Evolutionary conservation across 2,329 filamentous ascomycete species (phyloP).

Genomic region (Aureobasidium sp.): DNA sequence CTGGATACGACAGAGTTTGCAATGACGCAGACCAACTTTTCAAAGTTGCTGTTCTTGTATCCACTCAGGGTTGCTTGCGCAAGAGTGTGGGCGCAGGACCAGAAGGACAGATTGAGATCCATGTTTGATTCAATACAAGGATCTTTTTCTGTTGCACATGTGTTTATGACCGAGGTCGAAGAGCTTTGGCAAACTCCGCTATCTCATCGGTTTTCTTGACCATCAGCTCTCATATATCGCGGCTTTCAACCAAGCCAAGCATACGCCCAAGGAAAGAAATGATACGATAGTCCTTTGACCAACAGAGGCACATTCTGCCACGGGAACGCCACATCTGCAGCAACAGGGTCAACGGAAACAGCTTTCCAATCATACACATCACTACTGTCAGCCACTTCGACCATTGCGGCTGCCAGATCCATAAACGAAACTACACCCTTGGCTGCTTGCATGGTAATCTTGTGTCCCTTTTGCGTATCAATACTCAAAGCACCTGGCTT

Average conservation of each 20-base stretch:
- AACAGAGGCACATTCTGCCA: constrained; percentile 17
- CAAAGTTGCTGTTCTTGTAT: not conserved
- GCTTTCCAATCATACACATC: constrained; percentile 21
- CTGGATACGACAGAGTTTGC: not conserved
- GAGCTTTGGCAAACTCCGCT: not conserved
- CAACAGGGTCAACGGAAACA: constrained; percentile 18
- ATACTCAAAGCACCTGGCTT: constrained; percentile 37
- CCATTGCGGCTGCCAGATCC: constrained; percentile 44
- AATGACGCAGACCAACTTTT: not conserved
- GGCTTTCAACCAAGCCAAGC: not conserved
- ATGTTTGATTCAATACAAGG: not conserved
- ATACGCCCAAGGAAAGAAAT: constrained; percentile 18
- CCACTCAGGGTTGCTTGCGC: not conserved
- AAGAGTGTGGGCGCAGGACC: not conserved
- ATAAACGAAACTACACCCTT: constrained; percentile 37
- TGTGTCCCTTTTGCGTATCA: constrained; percentile 36
- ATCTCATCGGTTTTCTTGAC: not conserved
- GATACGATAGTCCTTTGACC: constrained; percentile 16
- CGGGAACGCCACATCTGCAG: constrained; percentile 13
- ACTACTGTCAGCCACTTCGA: constrained; percentile 37
- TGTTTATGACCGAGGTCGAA: not conserved
- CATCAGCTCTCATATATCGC: not conserved
- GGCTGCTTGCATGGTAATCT: constrained; percentile 35
- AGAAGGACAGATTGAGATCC: not conserved
- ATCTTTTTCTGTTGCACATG: not conserved